Conservation (phyloP, 192 early-diverging fungal genomes). For the Coemansia sp. region DNA sequence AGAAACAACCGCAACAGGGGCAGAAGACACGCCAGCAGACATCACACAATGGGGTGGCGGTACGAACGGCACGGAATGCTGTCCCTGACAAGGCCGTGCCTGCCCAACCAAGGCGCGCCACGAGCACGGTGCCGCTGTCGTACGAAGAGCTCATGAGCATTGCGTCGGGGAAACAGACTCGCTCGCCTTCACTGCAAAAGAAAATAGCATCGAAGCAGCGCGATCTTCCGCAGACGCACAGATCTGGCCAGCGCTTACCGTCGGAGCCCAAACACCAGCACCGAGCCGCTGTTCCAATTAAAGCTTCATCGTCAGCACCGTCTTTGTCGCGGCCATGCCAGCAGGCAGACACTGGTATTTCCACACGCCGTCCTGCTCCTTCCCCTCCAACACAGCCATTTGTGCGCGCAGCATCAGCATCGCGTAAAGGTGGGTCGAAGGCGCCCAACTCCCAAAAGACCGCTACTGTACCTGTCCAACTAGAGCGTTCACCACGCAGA, state of each 20-base stretch:
- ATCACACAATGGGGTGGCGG: background rate
- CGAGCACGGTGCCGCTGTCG: constrained; percentile 19
- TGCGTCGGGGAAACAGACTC: constrained; percentile 25
- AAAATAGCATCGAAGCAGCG: background rate
- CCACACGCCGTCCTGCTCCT: background rate
- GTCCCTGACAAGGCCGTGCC: background rate
- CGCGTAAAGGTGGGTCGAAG: no score
- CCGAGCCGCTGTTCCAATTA: background rate
- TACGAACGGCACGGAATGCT: background rate
- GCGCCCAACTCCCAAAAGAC: background rate
- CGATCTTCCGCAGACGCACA: background rate
- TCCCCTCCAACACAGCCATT: background rate
- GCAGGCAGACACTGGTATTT: background rate
- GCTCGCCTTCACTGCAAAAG: background rate
- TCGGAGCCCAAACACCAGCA: background rate
- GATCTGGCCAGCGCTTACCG: background rate
- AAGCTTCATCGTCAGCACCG: background rate
- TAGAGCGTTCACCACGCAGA: constrained; percentile 6
- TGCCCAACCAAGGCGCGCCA: background rate
- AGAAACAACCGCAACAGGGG: constrained; percentile 11
- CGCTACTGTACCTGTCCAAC: background rate
- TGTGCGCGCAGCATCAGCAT: background rate
- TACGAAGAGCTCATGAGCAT: constrained; percentile 51
- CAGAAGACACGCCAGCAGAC: background rate
- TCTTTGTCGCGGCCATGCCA: constrained; percentile 1